phyloP scores from a whole-genome alignment of 2,329 filamentous ascomycete species.

The Pochonia chlamydosporia region DNA sequence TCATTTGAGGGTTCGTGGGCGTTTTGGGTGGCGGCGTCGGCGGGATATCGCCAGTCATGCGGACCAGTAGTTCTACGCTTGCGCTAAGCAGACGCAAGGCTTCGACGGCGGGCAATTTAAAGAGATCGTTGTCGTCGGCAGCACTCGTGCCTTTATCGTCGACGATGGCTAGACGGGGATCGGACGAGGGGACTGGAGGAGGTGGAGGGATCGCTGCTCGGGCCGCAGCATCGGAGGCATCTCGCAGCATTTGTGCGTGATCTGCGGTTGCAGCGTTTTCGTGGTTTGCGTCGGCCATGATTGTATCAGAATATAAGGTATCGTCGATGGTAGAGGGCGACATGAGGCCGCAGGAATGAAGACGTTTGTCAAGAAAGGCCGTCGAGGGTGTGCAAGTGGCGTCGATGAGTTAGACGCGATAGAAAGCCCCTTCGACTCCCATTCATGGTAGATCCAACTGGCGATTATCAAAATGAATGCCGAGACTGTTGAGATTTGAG shows the following conservation, averaged over 20 bases:
- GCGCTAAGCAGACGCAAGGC: conserved; percentile 76
- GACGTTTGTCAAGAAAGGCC: conserved; percentile 5
- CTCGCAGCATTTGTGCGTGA: neutral
- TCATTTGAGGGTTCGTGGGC: conserved; percentile 61
- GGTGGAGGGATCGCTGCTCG: conserved; percentile 23
- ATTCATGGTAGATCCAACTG: conserved; percentile 9
- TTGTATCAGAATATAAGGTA: neutral
- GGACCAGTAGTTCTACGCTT: conserved; percentile 64
- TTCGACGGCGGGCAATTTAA: conserved; percentile 63
- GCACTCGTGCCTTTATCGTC: conserved; percentile 18
- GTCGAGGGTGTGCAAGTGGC: conserved; percentile 1
- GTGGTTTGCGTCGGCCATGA: conserved; percentile 2
- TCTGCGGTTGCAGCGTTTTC: neutral
- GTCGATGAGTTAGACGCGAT: conserved; percentile 4
- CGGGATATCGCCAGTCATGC: conserved; percentile 70
- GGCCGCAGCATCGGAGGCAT: conserved; percentile 6
- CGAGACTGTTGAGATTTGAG: neutral
- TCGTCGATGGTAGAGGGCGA: neutral
- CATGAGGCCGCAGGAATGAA: neutral
- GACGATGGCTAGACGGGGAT: conserved; percentile 25
- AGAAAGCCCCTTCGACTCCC: neutral
- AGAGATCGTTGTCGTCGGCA: conserved; percentile 56
- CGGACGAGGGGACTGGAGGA: conserved; percentile 35
- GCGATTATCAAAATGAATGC: neutral
- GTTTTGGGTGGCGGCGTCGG: conserved; percentile 67